Base-by-base conservation (phyloP, 352 stramenopile genomes). In the Phytophthora meadii region DNA sequence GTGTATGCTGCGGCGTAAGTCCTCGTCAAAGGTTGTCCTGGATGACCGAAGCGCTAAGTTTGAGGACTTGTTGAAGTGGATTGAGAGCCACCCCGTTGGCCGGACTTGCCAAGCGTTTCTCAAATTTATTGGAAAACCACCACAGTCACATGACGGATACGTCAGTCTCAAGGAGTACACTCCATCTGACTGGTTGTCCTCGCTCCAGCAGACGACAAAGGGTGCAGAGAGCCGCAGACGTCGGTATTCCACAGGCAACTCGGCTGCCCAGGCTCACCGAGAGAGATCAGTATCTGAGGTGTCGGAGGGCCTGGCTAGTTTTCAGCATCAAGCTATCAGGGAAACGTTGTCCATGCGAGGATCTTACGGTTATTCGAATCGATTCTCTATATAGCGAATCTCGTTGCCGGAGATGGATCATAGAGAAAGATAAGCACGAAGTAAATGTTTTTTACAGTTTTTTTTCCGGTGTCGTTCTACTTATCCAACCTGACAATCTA, bases 121-220 rank as follows among this genome's bases (percentile, higher is more conserved):
- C 5, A 60, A 76, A 9, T 90, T 90, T 45, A 63, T 90, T n/a
- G 79, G 81, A 11, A 70, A 74, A 39, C 77, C 81, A 24, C 81
- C 81, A 28, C 81, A 90, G 54, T 72, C 65, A 54, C 79, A 72
- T 19, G 56, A 79, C 24, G 81, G 79, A 17, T 90, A 90, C 56
- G 74, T 86, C 57, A 90, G 81, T 40, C 65, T 90, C 11, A 90
- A 90, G 37, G 72, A 85, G 58, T 90, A 90, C 62, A 81, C 74
- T 24, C 76, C 81, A 19, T 70, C 77, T 53, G 71, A 88, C 60
- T 90, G 79, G 79, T 56, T 88, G 28, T 74, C 75, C 22, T 76
- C 69, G 10, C 59, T 90, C 41, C 74, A 87, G 49, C 77, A 83
- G 59, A 71, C 84, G 46, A 72, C 76, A 24, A 40, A 66, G 10